Conservation (phyloP, 1,284 basidiomycete genomes). For the Macrocystidia cucumis region DNA sequence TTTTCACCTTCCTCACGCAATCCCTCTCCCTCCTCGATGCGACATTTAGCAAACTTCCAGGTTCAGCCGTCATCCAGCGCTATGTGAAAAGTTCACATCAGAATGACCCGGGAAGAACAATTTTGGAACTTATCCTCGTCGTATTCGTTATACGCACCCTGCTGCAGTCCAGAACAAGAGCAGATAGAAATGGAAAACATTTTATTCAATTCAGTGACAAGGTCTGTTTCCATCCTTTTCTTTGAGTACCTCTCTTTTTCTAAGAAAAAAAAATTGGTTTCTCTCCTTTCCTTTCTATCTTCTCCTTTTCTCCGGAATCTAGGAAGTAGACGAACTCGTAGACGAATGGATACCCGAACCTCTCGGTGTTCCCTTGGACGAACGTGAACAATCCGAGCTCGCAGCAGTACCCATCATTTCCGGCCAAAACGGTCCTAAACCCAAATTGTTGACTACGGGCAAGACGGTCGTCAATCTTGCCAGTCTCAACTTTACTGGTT, state of each 20-base stretch:
- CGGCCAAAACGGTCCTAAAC: slow-evolving; percentile 80
- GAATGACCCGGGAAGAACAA: slow-evolving; percentile 86
- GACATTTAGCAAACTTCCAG: slow-evolving; percentile 72
- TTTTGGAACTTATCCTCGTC: slow-evolving; percentile 87
- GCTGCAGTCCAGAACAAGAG: slow-evolving; percentile 83
- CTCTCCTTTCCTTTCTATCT: slow-evolving; percentile 2
- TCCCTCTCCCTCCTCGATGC: slow-evolving; percentile 47
- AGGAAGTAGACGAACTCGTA: slow-evolving; percentile 97
- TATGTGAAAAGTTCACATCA: slow-evolving; percentile 89
- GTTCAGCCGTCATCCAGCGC: slow-evolving; percentile 84
- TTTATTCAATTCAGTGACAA: slow-evolving; percentile 90
- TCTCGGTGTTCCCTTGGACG: slow-evolving; percentile 58
- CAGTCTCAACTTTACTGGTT: slow-evolving; percentile 89
- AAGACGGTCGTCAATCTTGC: slow-evolving; percentile 87
- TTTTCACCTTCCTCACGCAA: slow-evolving; percentile 52
- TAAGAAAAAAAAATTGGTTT: too few species aligned
- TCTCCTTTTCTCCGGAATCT: neutral
- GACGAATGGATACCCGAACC: slow-evolving; percentile 93
- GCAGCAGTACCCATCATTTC: slow-evolving; percentile 71
- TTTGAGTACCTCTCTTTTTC: too few species aligned
- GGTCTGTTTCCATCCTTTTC: slow-evolving; percentile 35
- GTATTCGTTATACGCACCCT: slow-evolving; percentile 88
- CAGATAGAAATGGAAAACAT: slow-evolving; percentile 80
- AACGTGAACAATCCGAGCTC: slow-evolving; percentile 64
- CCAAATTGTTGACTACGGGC: slow-evolving; percentile 67